Evolutionary conservation across 805 yeast genomes (phyloP).

Genomic region (Ascoidea asiatica): DNA sequence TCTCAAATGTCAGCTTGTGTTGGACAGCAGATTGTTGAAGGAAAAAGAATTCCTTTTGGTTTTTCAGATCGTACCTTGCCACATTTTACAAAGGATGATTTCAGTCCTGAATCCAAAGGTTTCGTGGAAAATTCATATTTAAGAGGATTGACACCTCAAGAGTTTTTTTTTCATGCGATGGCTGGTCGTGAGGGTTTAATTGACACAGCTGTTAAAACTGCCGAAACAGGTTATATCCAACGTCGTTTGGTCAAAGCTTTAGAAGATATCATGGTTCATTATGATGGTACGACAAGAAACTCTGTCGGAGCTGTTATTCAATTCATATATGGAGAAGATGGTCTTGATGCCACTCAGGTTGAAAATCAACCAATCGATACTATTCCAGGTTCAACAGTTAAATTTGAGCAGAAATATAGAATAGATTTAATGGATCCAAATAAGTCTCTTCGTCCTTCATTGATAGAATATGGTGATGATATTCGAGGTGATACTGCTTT

Average conservation of each 20-base stretch:
- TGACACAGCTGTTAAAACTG: conserved; percentile 98
- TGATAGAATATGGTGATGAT: conserved; percentile 81
- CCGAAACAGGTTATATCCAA: conserved; percentile 97
- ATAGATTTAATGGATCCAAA: conserved; percentile 73
- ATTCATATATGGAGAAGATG: conserved; percentile 97
- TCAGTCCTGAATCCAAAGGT: conserved; percentile 97
- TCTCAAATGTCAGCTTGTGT: conserved; percentile 99
- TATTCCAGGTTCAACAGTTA: conserved; percentile 79
- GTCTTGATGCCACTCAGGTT: conserved; percentile 95
- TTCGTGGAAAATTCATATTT: conserved; percentile 94
- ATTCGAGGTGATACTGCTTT: conserved; percentile 79
- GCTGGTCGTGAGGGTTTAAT: conserved; percentile 99
- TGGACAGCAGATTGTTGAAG: conserved; percentile 99
- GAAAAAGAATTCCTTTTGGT: conserved; percentile 98
- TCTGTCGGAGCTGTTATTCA: conserved; percentile 94
- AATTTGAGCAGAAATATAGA: conserved; percentile 74
- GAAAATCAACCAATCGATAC: conserved; percentile 94
- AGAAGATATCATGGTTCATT: conserved; percentile 96
- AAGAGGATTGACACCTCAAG: conserved; percentile 97
- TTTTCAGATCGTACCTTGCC: conserved; percentile 94
- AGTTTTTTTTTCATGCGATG: conserved; percentile 98
- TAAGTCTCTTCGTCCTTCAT: conserved; percentile 48
- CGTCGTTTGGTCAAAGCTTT: conserved; percentile 95
- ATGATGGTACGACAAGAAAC: conserved; percentile 96
- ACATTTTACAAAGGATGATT: conserved; percentile 96